These are phyloP conservation scores for Aeminium ludgeri DNA, from an alignment of 495 filamentous ascomycete species.

Conservation along the genomic window DNA sequence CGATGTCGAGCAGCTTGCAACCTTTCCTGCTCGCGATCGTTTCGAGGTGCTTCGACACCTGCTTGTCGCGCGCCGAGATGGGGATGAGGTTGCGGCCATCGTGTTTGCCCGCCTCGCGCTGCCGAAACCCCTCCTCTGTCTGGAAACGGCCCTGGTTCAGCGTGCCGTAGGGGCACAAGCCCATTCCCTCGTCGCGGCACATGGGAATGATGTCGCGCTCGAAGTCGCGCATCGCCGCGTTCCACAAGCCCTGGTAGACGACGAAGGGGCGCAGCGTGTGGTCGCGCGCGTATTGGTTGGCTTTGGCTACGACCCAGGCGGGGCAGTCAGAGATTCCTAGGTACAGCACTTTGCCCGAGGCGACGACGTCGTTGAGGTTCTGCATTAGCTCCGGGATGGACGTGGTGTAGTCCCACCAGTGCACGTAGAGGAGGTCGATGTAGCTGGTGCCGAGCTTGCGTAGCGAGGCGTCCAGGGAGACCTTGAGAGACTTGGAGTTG, in stretches of 20 bases:
- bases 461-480: slow-evolving; percentile 38
- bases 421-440: slow-evolving; percentile 38
- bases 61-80: slow-evolving; percentile 11
- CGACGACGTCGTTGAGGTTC: slow-evolving; percentile 41
- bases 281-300: slow-evolving; percentile 17
- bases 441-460: slow-evolving; percentile 49
- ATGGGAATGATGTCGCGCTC: slow-evolving; percentile 21
- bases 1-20: slow-evolving; percentile 28
- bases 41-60: slow-evolving; percentile 39
- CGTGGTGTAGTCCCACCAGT: slow-evolving; percentile 51
- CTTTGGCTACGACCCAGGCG: slow-evolving; percentile 22
- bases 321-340: slow-evolving; percentile 54
- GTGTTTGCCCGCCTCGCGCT: slow-evolving; percentile 24
- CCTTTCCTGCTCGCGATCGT: slow-evolving; percentile 37
- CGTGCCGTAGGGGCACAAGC: slow-evolving; percentile 43
- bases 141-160: slow-evolving; percentile 50
- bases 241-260: slow-evolving; percentile 20
- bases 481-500: slow-evolving; percentile 40
- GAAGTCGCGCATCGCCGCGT: slow-evolving; percentile 16
- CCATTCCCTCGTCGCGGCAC: slow-evolving; percentile 45
- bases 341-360: slow-evolving; percentile 49
- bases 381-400: slow-evolving; percentile 57
- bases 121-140: slow-evolving; percentile 25
- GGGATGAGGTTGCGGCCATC: slow-evolving; percentile 18
- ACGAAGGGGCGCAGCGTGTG: slow-evolving; percentile 17